Percentiles rank a stretch among this genome's conserved stretches.
phyloP scores from a whole-genome alignment of 192 early-diverging fungal genomes.

The Helicostylum pulchrum region DNA sequence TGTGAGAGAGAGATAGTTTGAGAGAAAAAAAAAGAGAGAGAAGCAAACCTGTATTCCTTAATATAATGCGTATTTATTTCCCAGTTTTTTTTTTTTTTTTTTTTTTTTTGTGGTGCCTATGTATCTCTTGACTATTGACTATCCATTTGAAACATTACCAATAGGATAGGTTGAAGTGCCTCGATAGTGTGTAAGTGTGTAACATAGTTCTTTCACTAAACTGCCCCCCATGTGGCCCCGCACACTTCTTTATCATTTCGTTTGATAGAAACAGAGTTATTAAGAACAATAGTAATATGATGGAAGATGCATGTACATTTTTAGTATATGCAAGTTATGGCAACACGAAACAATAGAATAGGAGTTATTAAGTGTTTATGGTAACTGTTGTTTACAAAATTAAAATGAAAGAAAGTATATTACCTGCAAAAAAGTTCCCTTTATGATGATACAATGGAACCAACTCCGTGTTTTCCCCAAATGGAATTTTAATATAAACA shows the following conservation, averaged over 20 bases:
- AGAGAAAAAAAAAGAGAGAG: not conserved
- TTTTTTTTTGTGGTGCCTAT: not conserved
- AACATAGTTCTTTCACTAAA: too few species aligned
- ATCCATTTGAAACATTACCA: not conserved
- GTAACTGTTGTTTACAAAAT: too few species aligned
- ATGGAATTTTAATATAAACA: too few species aligned
- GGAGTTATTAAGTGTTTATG: too few species aligned
- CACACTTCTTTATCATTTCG: not conserved
- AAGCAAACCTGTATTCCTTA: not conserved
- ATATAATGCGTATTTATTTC: not conserved
- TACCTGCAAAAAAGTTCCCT: too few species aligned
- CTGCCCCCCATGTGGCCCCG: too few species aligned
- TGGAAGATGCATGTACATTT: too few species aligned
- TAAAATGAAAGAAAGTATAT: too few species aligned
- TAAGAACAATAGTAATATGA: not conserved
- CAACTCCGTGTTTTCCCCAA: too few species aligned
- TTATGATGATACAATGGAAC: too few species aligned
- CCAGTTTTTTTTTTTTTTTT: not conserved
- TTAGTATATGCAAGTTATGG: too few species aligned
- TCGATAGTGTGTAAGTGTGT: not conserved
- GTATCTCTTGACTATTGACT: not conserved
- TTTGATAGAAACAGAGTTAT: not conserved
- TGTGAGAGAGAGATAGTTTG: not conserved
- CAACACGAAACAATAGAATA: too few species aligned
- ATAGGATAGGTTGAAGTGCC: not conserved